Percentiles rank a stretch among this genome's conserved stretches.
These are phyloP conservation scores for Pelagomonas calceolata DNA, from an alignment of 108 stramenopile genomes.

Conservation along the genomic window DNA sequence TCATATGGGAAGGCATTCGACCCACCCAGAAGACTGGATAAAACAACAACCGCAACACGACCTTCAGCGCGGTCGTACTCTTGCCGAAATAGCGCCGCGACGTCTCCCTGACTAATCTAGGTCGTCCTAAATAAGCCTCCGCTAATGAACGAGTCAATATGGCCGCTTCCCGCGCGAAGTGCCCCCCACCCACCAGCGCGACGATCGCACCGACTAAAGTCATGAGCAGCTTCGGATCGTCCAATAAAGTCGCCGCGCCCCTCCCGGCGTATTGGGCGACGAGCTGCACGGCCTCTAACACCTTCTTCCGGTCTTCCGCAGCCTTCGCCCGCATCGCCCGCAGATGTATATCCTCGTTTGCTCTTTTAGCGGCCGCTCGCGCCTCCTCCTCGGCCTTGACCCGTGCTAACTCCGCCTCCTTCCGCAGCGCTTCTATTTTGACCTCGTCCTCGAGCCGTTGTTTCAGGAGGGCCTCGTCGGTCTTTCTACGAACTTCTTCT, in stretches of 20 bases:
- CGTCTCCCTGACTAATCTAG: constrained; percentile 60
- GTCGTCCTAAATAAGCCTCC: constrained; percentile 54
- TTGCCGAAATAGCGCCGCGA: constrained; percentile 17
- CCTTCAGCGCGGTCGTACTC: too few species aligned
- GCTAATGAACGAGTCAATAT: constrained; percentile 36
- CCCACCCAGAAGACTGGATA: too few species aligned
- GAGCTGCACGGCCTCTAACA: constrained; percentile 48
- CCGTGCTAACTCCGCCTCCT: constrained; percentile 21
- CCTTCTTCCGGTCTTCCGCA: constrained; percentile 48
- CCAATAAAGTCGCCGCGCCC: constrained; percentile 8
- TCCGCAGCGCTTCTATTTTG: constrained; percentile 16
- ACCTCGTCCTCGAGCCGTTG: constrained; percentile 14
- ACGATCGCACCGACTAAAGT: constrained; percentile 27
- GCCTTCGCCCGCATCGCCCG: constrained; percentile 48
- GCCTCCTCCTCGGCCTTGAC: constrained; percentile 52
- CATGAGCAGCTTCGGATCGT: constrained; percentile 12
- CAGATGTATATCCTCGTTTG: constrained; percentile 59
- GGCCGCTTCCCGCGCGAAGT: constrained; percentile 36
- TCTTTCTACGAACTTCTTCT: constrained; percentile 21
- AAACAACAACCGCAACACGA: too few species aligned
- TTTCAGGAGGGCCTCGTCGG: constrained; percentile 16
- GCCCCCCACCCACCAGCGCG: constrained; percentile 31
- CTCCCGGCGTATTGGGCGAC: constrained; percentile 15
- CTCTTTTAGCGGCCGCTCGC: constrained; percentile 49
- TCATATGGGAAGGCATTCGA: too few species aligned